These are phyloP conservation scores for Hypomontagnella submonticulosa DNA, from an alignment of 495 filamentous ascomycete genomes.

Conservation along the genomic window DNA sequence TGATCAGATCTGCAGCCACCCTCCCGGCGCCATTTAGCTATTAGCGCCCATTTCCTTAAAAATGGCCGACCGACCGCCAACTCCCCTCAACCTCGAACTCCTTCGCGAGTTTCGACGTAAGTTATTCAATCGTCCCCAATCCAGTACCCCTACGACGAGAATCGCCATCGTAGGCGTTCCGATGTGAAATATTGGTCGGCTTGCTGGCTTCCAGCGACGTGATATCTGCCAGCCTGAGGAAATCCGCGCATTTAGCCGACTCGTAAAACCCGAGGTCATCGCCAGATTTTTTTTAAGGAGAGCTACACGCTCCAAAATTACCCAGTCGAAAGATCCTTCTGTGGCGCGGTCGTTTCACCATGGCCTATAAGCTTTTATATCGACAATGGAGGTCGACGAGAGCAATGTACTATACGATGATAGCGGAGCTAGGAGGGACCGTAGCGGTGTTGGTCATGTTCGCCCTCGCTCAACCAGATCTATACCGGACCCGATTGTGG, in stretches of 20 bases:
- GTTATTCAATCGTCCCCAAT: slow-evolving; percentile 5
- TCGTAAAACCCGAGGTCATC: slow-evolving; percentile 7
- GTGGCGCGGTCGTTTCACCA: slow-evolving; percentile 42
- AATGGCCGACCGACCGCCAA: slow-evolving; percentile 47
- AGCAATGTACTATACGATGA: slow-evolving; percentile 72
- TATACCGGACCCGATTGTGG: slow-evolving; percentile 84
- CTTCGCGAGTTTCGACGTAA: slow-evolving; percentile 36
- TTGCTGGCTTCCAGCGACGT: slow-evolving; percentile 41
- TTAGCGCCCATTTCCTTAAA: slow-evolving; percentile 41
- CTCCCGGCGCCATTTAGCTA: slow-evolving; percentile 29
- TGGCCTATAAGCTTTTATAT: slow-evolving; percentile 57
- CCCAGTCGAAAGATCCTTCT: slow-evolving; percentile 28
- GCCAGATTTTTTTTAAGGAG: not conserved
- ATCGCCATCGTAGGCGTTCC: slow-evolving; percentile 40
- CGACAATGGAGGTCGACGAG: slow-evolving; percentile 73
- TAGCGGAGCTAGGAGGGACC: slow-evolving; percentile 74
- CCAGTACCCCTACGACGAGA: slow-evolving; percentile 22
- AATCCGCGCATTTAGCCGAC: slow-evolving; percentile 38
- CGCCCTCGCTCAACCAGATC: slow-evolving; percentile 81
- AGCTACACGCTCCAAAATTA: slow-evolving; percentile 22
- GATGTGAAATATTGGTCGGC: slow-evolving; percentile 36
- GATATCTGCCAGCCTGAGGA: slow-evolving; percentile 27
- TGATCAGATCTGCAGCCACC: slow-evolving; percentile 46
- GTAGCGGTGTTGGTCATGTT: slow-evolving; percentile 81
- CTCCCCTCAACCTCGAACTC: slow-evolving; percentile 37